Base-by-base conservation (phyloP, 306 rosid species). In the Datisca glomerata region DNA sequence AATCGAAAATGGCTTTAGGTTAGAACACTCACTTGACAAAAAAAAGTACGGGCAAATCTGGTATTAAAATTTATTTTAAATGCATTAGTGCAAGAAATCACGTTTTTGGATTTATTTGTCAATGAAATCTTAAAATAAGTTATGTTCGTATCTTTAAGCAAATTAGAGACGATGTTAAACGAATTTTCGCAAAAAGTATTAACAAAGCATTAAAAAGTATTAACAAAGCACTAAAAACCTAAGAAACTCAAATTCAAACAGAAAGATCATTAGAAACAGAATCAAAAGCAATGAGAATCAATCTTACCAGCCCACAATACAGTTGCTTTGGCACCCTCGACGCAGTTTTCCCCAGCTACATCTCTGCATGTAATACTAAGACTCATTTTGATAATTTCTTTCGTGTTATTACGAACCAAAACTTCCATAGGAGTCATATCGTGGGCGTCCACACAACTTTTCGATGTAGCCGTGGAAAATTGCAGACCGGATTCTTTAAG, bases 341-440 rank as follows among this genome's bases (percentile, higher is more conserved):
- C 62, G 31, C 96, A 84, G 32, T 78, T 85, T 55, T 84, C 86
- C 44, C 98, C 95, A 43, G 98, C 86, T 31, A 89, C 96, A 62
- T 89, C 98, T 64, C 96, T 73, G 66, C 95, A 80, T 6, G 78
- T 69, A 44, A 89, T 69, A 44, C 75, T 73, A 27, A 89, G 95
- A 51, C 61, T 80, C 81, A 84, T 72, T 64, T 64, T 80, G 65
- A 89, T 84, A 66, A 54, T 47, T 54, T 89, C 98, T 68, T 71
- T 89, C 0, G 98, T 80, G 65, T 89, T 89, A 49, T 89, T 89
- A 17, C 94, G 94, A 51, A 84, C 96, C 51, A 73, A 48, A 44
- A 84, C 98, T 58, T 84, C 96, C 80, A 89, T 70, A 5, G 85
- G 76, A 20, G 92, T 84, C 86, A 75, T 71, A 63, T 78, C 85